A percentile compares a stretch with the other conserved stretches of the same genome.
These are phyloP conservation scores for Tranzscheliella williamsii DNA, from an alignment of 1,284 basidiomycete genomes.

Conservation along the genomic window DNA sequence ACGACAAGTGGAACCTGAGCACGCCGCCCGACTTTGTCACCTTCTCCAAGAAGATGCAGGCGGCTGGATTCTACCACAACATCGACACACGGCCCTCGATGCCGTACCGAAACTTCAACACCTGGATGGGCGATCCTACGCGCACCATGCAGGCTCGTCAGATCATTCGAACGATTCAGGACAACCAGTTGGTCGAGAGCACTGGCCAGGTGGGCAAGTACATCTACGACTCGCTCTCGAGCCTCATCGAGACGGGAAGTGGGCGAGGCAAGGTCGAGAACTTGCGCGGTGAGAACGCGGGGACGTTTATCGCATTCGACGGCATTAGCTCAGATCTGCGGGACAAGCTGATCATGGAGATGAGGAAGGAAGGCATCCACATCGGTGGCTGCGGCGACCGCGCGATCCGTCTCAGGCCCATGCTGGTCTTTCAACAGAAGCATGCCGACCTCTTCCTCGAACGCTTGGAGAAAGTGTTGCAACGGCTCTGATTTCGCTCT, in stretches of 20 bases:
- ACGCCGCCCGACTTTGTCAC: slow-evolving; percentile 66
- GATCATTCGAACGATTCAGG: slow-evolving; percentile 64
- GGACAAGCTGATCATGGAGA: slow-evolving; percentile 63
- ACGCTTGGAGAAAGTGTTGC: slow-evolving; percentile 55
- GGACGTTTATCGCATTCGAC: slow-evolving; percentile 67
- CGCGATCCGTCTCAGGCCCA: slow-evolving; percentile 64
- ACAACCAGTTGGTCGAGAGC: slow-evolving; percentile 61
- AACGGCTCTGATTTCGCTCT: slow-evolving; percentile 39
- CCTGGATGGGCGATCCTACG: slow-evolving; percentile 64
- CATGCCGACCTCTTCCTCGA: slow-evolving; percentile 63
- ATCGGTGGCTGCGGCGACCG: slow-evolving; percentile 62
- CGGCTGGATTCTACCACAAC: slow-evolving; percentile 65
- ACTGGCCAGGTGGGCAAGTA: slow-evolving; percentile 61
- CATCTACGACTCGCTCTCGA: slow-evolving; percentile 58
- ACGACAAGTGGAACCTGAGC: slow-evolving; percentile 66
- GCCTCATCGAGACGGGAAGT: slow-evolving; percentile 47
- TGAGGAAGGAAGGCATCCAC: slow-evolving; percentile 64
- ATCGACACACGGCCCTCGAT: slow-evolving; percentile 64
- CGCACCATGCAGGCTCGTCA: slow-evolving; percentile 65
- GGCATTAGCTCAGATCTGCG: slow-evolving; percentile 59
- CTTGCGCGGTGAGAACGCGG: slow-evolving; percentile 64
- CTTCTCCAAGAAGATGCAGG: slow-evolving; percentile 63
- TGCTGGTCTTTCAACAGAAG: slow-evolving; percentile 64
- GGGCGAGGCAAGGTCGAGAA: slow-evolving; percentile 55
- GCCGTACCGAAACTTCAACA: slow-evolving; percentile 65